Evolutionary conservation across 116 monocot species (phyloP).

Genomic region (Papilionanthe hybrid): DNA sequence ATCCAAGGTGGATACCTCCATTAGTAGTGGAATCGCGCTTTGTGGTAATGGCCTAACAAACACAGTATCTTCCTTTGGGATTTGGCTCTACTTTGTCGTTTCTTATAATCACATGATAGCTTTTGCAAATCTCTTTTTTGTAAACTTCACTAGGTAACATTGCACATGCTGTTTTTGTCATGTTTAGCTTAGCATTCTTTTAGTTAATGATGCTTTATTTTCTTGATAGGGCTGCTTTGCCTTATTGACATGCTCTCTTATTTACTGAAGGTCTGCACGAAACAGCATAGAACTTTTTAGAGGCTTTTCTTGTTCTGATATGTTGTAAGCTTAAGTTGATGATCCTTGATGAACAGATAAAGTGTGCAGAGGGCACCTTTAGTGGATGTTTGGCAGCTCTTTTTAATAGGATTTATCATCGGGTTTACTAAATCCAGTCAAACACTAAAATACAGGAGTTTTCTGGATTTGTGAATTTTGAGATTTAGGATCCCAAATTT

Average conservation of each 20-base stretch:
- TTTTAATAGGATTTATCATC: too few species aligned
- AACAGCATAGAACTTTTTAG: neutral
- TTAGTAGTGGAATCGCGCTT: slow-evolving; percentile 49
- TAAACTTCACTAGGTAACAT: neutral
- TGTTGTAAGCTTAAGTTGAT: too few species aligned
- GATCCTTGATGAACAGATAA: neutral
- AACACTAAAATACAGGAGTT: too few species aligned
- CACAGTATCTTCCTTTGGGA: neutral
- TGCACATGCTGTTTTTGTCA: neutral
- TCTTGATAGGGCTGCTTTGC: neutral
- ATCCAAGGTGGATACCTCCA: slow-evolving; percentile 73
- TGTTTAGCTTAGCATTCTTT: neutral
- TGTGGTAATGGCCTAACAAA: slow-evolving; percentile 32
- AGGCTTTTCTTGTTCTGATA: too few species aligned
- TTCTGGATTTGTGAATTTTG: too few species aligned
- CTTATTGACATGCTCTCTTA: too few species aligned
- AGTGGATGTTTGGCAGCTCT: neutral
- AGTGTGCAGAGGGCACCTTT: neutral
- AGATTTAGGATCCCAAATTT: too few species aligned
- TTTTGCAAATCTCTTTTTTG: neutral
- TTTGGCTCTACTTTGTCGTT: neutral
- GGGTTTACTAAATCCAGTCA: too few species aligned
- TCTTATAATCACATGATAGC: neutral
- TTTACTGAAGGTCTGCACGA: too few species aligned
- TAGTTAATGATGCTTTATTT: neutral